phyloP scores from a whole-genome alignment of 768 basidiomycete species.

The Cystobasidium onofrii region DNA sequence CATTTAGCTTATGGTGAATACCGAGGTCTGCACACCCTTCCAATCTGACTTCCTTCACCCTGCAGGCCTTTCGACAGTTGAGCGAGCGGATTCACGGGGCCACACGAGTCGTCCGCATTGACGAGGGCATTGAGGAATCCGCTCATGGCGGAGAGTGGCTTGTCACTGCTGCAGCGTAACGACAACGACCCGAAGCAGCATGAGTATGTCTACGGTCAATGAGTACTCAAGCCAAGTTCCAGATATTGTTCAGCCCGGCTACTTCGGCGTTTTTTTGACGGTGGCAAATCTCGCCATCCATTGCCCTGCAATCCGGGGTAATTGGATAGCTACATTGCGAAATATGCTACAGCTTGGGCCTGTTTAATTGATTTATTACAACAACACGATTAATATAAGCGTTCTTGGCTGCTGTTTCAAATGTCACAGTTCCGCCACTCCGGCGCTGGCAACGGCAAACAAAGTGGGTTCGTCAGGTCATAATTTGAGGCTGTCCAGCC shows the following conservation, averaged over 20 bases:
- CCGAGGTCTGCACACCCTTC: constrained; percentile 1
- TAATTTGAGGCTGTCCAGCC: neutral
- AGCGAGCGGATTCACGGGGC: constrained; percentile 74
- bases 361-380: no score
- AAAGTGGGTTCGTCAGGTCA: neutral
- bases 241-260: neutral
- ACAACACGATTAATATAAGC: no score
- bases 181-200: neutral
- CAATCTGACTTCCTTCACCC: constrained; percentile 50
- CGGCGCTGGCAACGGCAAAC: constrained; percentile 4
- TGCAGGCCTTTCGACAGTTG: constrained; percentile 70
- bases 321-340: no score
- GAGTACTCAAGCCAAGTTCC: no score
- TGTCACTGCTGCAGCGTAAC: no score
- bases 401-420: neutral
- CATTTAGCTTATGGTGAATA: constrained; percentile 60
- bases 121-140: constrained; percentile 23
- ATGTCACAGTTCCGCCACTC: constrained; percentile 30
- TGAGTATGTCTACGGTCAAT: no score
- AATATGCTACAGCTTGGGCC: no score
- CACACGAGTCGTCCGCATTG: constrained; percentile 50
- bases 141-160: neutral
- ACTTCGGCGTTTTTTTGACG: neutral
- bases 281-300: neutral
- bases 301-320: no score